Percentiles rank a stretch among this genome's conserved stretches.
These are phyloP conservation scores for Nakaseomyces kungkrabaensis DNA, from an alignment of 1,139 yeast genomes.

Conservation along the genomic window DNA sequence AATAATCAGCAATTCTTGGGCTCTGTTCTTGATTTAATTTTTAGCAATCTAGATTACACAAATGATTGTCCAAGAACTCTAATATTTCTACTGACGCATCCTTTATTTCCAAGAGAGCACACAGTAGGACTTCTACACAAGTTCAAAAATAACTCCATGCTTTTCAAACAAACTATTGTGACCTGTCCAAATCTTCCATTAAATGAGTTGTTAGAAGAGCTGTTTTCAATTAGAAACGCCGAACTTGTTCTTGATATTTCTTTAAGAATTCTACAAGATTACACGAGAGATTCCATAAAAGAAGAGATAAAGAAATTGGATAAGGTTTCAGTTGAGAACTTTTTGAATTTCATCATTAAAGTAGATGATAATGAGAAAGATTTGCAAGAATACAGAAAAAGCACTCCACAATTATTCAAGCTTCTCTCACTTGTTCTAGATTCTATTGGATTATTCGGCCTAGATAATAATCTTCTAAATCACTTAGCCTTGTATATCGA, in stretches of 20 bases:
- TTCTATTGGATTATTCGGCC: constrained; percentile 28
- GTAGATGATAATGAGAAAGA: constrained; percentile 10
- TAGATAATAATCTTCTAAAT: constrained; percentile 20
- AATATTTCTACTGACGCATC: constrained; percentile 75
- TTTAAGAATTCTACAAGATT: constrained; percentile 56
- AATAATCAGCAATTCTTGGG: constrained; percentile 47
- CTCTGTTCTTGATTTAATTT: constrained; percentile 39
- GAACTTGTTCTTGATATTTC: constrained; percentile 63
- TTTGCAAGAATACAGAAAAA: constrained; percentile 12
- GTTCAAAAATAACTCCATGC: constrained; percentile 44
- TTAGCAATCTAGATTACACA: constrained; percentile 22
- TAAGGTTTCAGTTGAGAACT: constrained; percentile 26
- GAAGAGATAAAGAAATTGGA: constrained; percentile 23
- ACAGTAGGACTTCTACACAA: constrained; percentile 45
- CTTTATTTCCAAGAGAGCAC: constrained; percentile 59
- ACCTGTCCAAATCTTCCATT: constrained; percentile 65
- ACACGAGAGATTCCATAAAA: constrained; percentile 28
- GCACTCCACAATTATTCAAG: constrained; percentile 25
- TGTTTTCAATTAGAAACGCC: constrained; percentile 44
- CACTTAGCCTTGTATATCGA: constrained; percentile 22
- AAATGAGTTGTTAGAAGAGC: constrained; percentile 50
- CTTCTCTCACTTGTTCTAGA: constrained; percentile 27
- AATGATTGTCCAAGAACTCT: constrained; percentile 46
- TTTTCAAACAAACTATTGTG: constrained; percentile 71
- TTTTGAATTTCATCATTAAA: constrained; percentile 25